Conservation (phyloP, 352 stramenopile species). For the Phytophthora europaea region DNA sequence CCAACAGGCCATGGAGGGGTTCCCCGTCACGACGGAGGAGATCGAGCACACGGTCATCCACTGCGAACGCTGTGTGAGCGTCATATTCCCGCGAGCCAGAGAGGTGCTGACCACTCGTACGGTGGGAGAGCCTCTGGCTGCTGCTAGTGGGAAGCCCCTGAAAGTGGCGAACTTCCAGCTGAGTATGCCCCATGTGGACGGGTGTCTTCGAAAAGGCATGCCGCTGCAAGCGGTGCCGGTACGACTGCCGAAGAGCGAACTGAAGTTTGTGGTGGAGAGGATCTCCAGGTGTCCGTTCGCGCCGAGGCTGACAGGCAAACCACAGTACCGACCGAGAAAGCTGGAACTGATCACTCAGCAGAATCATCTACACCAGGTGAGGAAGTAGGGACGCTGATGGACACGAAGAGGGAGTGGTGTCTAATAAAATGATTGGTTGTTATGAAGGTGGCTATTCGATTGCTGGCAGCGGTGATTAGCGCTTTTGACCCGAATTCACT, state of each 20-base stretch:
- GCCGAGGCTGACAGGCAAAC: slow-evolving; percentile 56
- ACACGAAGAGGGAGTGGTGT: not conserved
- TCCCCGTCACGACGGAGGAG: slow-evolving; percentile 69
- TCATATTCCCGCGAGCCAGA: slow-evolving; percentile 79
- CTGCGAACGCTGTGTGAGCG: slow-evolving; percentile 78
- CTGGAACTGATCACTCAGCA: slow-evolving; percentile 66
- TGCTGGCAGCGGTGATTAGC: slow-evolving; percentile 67
- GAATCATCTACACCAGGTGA: slow-evolving; percentile 85
- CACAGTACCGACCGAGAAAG: slow-evolving; percentile 71
- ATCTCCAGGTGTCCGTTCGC: slow-evolving; percentile 80
- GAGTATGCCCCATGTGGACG: slow-evolving; percentile 90
- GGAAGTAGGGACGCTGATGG: not conserved
- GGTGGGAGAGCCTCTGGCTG: slow-evolving; percentile 54
- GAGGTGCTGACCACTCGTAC: slow-evolving; percentile 78
- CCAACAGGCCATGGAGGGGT: slow-evolving; percentile 70
- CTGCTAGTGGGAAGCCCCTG: slow-evolving; percentile 66
- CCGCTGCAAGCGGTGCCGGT: slow-evolving; percentile 73
- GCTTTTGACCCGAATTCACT: slow-evolving; percentile 65
- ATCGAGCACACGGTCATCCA: slow-evolving; percentile 79
- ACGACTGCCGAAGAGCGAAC: slow-evolving; percentile 85
- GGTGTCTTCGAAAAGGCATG: slow-evolving; percentile 86
- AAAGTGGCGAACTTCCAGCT: slow-evolving; percentile 89
- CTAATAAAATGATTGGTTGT: not conserved
- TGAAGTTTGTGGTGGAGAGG: slow-evolving; percentile 88
- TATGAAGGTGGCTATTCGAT: slow-evolving; percentile 71